A percentile compares a stretch with the other conserved stretches of the same genome.
These are phyloP conservation scores for Dendrostoma leiphaemia DNA, from an alignment of 2,329 filamentous ascomycete species.

Conservation along the genomic window DNA sequence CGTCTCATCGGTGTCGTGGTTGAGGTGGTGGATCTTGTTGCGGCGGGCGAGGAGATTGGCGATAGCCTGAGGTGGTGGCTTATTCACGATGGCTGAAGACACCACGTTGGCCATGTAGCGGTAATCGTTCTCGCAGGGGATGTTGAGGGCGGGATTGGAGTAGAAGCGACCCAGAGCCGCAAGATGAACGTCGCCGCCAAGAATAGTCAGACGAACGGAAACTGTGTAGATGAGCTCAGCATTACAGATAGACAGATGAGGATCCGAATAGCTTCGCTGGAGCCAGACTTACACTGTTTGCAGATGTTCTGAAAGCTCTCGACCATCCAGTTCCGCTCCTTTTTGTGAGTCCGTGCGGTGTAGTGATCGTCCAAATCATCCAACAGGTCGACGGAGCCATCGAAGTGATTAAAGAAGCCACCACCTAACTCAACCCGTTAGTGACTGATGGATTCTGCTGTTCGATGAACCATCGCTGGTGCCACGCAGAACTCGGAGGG, in stretches of 20 bases:
- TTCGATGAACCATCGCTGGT: too few relatives aligned
- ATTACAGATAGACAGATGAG: too few relatives aligned
- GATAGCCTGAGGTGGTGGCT: conserved; percentile 82
- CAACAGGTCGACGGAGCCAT: conserved; percentile 87
- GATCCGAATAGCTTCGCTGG: too few relatives aligned
- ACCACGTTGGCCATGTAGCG: conserved; percentile 95
- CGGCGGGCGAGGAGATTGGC: conserved; percentile 87
- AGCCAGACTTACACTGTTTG: conserved; percentile 61
- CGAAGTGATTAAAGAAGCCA: conserved; percentile 88
- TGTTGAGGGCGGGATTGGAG: conserved; percentile 75
- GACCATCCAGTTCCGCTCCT: conserved; percentile 76
- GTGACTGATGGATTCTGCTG: conserved; percentile 1
- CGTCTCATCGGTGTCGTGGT: conserved; percentile 80
- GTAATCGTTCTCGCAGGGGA: conserved; percentile 79
- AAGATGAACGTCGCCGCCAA: conserved; percentile 91
- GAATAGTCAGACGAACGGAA: conserved; percentile 85
- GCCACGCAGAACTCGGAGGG: background rate
- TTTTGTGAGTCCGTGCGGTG: conserved; percentile 87
- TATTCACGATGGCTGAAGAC: conserved; percentile 94
- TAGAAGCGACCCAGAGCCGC: conserved; percentile 93
- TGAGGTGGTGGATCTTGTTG: conserved; percentile 76
- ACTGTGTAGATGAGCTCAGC: conserved; percentile 30
- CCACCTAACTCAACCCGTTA: conserved; percentile 51
- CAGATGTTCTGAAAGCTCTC: conserved; percentile 80
- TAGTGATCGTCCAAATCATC: conserved; percentile 97